phyloP scores from a whole-genome alignment of 2,329 filamentous ascomycete genomes.

The Esteya vermicola region DNA sequence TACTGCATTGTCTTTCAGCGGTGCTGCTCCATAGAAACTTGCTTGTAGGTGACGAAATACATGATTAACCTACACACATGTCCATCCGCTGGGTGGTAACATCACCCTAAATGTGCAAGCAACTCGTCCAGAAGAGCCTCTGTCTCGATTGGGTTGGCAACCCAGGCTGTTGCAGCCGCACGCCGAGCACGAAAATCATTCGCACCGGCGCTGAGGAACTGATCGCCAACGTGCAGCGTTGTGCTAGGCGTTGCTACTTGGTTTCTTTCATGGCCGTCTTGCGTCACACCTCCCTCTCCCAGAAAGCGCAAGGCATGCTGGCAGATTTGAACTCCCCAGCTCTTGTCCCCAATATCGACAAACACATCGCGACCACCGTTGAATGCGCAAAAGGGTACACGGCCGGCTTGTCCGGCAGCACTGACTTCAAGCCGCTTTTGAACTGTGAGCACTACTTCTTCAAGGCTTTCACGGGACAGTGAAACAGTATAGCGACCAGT shows the following conservation, averaged over 20 bases:
- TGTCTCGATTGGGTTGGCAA: conserved; percentile 83
- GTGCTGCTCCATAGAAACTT: too few relatives aligned
- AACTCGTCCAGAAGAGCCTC: conserved; percentile 81
- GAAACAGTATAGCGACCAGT: conserved; percentile 37
- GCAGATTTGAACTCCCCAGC: conserved; percentile 84
- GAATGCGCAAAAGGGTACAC: conserved; percentile 88
- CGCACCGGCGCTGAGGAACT: conserved; percentile 86
- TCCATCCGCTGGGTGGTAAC: too few relatives aligned
- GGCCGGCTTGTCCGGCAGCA: conserved; percentile 38
- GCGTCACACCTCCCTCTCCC: conserved; percentile 37
- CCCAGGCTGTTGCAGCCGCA: conserved; percentile 93
- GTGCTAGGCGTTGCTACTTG: conserved; percentile 6
- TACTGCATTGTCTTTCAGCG: too few relatives aligned
- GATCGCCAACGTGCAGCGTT: conserved; percentile 89
- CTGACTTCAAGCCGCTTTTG: conserved; percentile 85
- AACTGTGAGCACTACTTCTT: conserved; percentile 89
- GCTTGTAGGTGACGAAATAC: too few relatives aligned
- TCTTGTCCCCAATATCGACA: conserved; percentile 97
- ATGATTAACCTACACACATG: too few relatives aligned
- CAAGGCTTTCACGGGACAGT: conserved; percentile 62
- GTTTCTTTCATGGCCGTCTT: background rate
- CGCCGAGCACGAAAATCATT: conserved; percentile 95
- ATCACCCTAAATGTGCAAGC: conserved; percentile 39
- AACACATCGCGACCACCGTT: conserved; percentile 97
- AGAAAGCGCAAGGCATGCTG: conserved; percentile 31